These are phyloP conservation scores for Saccharomyces hybrid DNA, from an alignment of 1,139 yeast genomes.

Conservation along the genomic window DNA sequence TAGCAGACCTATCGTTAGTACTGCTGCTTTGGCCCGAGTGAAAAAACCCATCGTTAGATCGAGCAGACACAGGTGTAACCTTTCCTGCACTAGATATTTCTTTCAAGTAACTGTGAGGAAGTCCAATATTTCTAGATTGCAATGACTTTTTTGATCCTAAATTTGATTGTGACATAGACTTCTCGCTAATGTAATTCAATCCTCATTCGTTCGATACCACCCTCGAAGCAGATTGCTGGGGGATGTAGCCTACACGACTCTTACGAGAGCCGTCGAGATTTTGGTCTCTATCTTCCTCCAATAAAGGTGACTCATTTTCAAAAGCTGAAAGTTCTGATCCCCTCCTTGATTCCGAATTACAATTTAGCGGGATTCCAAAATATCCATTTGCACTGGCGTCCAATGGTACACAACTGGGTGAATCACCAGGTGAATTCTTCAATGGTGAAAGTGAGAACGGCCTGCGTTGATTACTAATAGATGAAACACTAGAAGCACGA, in stretches of 20 bases:
- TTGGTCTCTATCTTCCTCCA: not conserved
- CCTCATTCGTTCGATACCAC: conserved; percentile 23
- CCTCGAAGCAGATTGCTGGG: conserved; percentile 11
- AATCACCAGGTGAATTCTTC: conserved; percentile 10
- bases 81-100: conserved; percentile 18
- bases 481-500: not conserved
- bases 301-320: not conserved
- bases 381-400: conserved; percentile 30
- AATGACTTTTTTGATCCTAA: not conserved
- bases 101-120: conserved; percentile 8
- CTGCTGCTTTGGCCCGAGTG: conserved; percentile 21
- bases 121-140: conserved; percentile 5
- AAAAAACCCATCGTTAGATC: conserved; percentile 6
- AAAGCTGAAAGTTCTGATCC: conserved; percentile 6
- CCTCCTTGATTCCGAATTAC: conserved; percentile 1
- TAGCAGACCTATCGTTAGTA: conserved; percentile 12
- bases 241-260: not conserved
- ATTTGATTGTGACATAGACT: not conserved
- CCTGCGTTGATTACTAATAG: not conserved
- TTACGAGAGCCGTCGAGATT: not conserved
- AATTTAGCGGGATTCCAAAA: conserved; percentile 28
- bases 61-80: conserved; percentile 9
- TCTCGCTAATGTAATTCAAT: not conserved
- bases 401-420: conserved; percentile 25
- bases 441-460: not conserved